Evolutionary conservation across 2,329 filamentous ascomycete genomes (phyloP).

Genomic region (Diaporthe capsici): DNA sequence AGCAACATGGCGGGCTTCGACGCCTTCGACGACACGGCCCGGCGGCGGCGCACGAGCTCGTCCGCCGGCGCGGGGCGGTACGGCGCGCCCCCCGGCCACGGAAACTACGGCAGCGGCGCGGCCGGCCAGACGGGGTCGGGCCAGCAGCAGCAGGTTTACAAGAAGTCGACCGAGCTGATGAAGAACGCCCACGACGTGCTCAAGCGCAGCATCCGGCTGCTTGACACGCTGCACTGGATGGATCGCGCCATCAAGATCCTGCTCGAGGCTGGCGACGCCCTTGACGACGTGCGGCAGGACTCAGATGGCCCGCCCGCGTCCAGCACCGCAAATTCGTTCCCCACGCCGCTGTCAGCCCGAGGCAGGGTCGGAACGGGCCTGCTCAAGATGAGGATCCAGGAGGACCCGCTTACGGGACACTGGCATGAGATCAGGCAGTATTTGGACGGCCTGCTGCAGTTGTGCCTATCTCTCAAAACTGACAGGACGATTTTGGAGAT

Average conservation of each 20-base stretch:
- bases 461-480: conserved; percentile 61
- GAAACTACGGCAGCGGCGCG: background rate
- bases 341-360: conserved; percentile 40
- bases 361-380: conserved; percentile 43
- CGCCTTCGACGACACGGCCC: conserved; percentile 44
- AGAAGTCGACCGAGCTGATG: conserved; percentile 63
- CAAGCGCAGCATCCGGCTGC: conserved; percentile 60
- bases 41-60: conserved; percentile 41
- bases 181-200: conserved; percentile 62
- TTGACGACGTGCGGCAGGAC: conserved; percentile 50
- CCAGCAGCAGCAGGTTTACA: conserved; percentile 52
- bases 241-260: conserved; percentile 61
- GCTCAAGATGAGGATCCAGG: conserved; percentile 41
- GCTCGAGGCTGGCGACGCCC: conserved; percentile 59
- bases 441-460: conserved; percentile 58
- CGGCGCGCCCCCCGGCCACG: conserved; percentile 37
- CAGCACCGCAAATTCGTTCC: conserved; percentile 27
- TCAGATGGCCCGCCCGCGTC: conserved; percentile 38
- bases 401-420: conserved; percentile 51
- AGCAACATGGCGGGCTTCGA: conserved; percentile 59
- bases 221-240: conserved; percentile 63
- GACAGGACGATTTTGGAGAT: conserved; percentile 62
- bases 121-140: conserved; percentile 34
- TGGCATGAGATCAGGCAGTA: conserved; percentile 65
- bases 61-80: conserved; percentile 21